These are phyloP conservation scores for Vicia sativa DNA, from an alignment of 306 rosid species.

Conservation along the genomic window DNA sequence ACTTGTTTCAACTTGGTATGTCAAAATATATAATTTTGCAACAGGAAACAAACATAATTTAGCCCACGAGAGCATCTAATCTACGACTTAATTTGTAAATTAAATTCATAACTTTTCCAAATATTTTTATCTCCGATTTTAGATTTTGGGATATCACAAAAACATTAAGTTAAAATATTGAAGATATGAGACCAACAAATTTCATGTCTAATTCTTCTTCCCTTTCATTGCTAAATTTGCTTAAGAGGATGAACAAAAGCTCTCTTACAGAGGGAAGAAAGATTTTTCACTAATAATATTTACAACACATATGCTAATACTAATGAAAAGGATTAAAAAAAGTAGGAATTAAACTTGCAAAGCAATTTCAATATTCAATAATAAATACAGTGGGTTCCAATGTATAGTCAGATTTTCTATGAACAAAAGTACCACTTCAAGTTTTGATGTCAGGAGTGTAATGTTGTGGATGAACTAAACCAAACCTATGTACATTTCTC, in stretches of 20 bases:
- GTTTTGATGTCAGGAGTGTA: conserved; percentile 14
- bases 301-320: too few relatives aligned
- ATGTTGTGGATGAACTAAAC: conserved; percentile 19
- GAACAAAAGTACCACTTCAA: conserved; percentile 34
- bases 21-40: too few relatives aligned
- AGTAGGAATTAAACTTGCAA: too few relatives aligned
- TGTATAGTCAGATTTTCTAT: conserved; percentile 37
- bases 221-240: conserved; percentile 18
- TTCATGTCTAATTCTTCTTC: conserved; percentile 14
- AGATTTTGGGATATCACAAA: too few relatives aligned
- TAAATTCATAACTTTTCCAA: too few relatives aligned
- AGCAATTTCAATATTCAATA: conserved; percentile 26
- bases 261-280: conserved; percentile 19
- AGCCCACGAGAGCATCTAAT: too few relatives aligned
- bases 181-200: neutral
- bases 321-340: too few relatives aligned
- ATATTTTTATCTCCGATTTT: too few relatives aligned
- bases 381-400: conserved; percentile 34
- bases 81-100: too few relatives aligned
- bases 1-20: too few relatives aligned
- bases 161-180: too few relatives aligned
- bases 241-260: conserved; percentile 4
- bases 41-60: too few relatives aligned
- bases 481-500: conserved; percentile 66
- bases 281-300: neutral